These are phyloP conservation scores for Nothopassalora personata DNA, from an alignment of 2,329 filamentous ascomycete genomes.

Conservation along the genomic window DNA sequence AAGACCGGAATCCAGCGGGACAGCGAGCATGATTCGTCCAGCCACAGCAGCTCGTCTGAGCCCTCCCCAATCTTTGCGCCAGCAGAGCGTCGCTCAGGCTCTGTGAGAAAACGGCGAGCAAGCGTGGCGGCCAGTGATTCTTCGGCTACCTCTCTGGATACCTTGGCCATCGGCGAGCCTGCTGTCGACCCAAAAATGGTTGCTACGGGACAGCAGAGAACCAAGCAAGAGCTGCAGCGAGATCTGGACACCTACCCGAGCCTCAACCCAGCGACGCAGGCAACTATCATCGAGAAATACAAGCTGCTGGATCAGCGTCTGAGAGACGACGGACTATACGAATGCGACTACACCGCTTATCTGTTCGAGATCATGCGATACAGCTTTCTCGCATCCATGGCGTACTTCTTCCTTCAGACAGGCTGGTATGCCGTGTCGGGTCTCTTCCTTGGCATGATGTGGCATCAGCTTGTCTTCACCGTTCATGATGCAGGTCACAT, in stretches of 20 bases:
- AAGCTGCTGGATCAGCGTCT: constrained; percentile 69
- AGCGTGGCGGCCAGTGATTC: constrained; percentile 35
- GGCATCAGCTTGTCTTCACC: constrained; percentile 92
- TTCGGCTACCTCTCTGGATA: constrained; percentile 58
- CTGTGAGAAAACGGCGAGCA: constrained; percentile 34
- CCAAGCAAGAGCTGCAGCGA: constrained; percentile 66
- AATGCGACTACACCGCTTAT: constrained; percentile 80
- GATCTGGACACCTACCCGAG: constrained; percentile 78
- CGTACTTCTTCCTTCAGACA: constrained; percentile 45
- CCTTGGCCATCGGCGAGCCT: constrained; percentile 40
- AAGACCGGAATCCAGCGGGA: constrained; percentile 22
- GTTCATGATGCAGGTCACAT: constrained; percentile 96
- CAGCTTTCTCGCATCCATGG: constrained; percentile 57
- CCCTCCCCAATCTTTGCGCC: constrained; percentile 57
- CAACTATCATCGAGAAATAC: constrained; percentile 72
- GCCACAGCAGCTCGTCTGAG: constrained; percentile 50
- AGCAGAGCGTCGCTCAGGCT: constrained; percentile 34
- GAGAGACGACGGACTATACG: constrained; percentile 67
- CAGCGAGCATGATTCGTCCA: constrained; percentile 41
- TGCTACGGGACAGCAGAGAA: constrained; percentile 61
- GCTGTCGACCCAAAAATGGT: constrained; percentile 34
- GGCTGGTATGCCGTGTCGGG: constrained; percentile 56
- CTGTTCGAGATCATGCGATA: constrained; percentile 70
- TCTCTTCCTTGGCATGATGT: constrained; percentile 72
- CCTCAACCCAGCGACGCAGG: constrained; percentile 67